A percentile compares a stretch with the other conserved stretches of the same genome.
Conservation (phyloP, 2,329 filamentous ascomycete genomes). For the Atkinsonella hypoxylon region DNA sequence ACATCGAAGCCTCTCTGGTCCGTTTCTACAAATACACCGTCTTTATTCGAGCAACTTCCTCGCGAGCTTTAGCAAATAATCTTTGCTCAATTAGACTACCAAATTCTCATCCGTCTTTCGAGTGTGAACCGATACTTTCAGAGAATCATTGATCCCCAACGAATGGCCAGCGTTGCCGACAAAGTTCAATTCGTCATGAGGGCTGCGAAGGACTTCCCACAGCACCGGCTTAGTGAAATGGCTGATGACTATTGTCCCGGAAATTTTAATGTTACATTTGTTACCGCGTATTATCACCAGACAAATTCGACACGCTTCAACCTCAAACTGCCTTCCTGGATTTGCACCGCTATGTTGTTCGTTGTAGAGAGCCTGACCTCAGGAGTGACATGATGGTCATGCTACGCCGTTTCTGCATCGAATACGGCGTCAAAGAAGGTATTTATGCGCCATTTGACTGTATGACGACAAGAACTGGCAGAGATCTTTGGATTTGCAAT, state of each 20-base stretch:
- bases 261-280: constrained; percentile 31
- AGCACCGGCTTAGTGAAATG: constrained; percentile 26
- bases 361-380: constrained; percentile 16
- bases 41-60: constrained; percentile 22
- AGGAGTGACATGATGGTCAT: constrained; percentile 17
- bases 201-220: constrained; percentile 27
- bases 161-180: constrained; percentile 22
- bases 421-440: constrained; percentile 26
- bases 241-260: constrained; percentile 25
- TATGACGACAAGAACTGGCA: constrained; percentile 24
- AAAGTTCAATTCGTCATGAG: constrained; percentile 29
- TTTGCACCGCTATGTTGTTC: constrained; percentile 17
- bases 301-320: constrained; percentile 27
- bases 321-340: constrained; percentile 22
- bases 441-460: constrained; percentile 26
- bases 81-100: constrained; percentile 25
- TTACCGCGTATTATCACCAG: constrained; percentile 27
- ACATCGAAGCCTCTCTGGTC: constrained; percentile 4
- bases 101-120: constrained; percentile 28
- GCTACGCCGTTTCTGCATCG: constrained; percentile 29
- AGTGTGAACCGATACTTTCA: constrained; percentile 24
- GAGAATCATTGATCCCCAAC: constrained; percentile 20
- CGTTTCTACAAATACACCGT: constrained; percentile 10
- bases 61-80: constrained; percentile 21
- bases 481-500: constrained; percentile 28